A percentile compares a stretch with the other conserved stretches of the same genome.
Evolutionary conservation across 2,329 filamentous ascomycete genomes (phyloP).

Genomic region (Hymenoscyphus scutula): DNA sequence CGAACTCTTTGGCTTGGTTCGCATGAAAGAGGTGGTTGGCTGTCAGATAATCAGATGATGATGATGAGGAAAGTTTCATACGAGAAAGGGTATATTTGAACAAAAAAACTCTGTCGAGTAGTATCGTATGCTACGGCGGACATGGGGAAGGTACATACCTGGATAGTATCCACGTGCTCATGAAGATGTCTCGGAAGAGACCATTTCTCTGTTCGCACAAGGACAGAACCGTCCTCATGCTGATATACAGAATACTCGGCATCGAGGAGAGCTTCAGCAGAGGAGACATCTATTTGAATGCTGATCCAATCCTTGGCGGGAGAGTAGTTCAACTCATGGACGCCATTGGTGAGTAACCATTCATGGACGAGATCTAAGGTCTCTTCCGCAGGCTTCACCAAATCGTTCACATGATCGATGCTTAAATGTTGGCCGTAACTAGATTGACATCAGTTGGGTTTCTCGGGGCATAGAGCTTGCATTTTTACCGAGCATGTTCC

Average conservation of each 20-base stretch:
- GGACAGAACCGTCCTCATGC: slow-evolving; percentile 50
- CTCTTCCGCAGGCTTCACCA: slow-evolving; percentile 52
- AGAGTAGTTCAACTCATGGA: slow-evolving; percentile 46
- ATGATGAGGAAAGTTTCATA: neutral
- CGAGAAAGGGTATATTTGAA: neutral
- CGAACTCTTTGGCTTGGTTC: slow-evolving; percentile 29
- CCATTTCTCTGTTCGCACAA: slow-evolving; percentile 52
- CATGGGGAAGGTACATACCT: slow-evolving; percentile 28
- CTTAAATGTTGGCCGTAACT: slow-evolving; percentile 53
- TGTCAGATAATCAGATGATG: neutral
- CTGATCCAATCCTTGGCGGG: slow-evolving; percentile 58
- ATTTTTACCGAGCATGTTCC: slow-evolving; percentile 41
- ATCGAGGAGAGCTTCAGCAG: slow-evolving; percentile 52
- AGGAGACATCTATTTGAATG: slow-evolving; percentile 49
- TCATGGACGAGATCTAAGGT: slow-evolving; percentile 51
- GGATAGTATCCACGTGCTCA: slow-evolving; percentile 56
- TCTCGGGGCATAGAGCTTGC: neutral
- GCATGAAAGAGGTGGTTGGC: slow-evolving; percentile 59
- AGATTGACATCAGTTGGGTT: neutral
- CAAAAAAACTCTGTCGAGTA: neutral
- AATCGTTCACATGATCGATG: slow-evolving; percentile 49
- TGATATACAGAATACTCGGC: slow-evolving; percentile 52
- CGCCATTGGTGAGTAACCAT: slow-evolving; percentile 54
- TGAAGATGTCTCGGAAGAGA: slow-evolving; percentile 57
- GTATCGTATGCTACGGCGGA: too few relatives aligned